Base-by-base conservation (phyloP, 805 yeast species). In the Henningerozyma blattae region DNA sequence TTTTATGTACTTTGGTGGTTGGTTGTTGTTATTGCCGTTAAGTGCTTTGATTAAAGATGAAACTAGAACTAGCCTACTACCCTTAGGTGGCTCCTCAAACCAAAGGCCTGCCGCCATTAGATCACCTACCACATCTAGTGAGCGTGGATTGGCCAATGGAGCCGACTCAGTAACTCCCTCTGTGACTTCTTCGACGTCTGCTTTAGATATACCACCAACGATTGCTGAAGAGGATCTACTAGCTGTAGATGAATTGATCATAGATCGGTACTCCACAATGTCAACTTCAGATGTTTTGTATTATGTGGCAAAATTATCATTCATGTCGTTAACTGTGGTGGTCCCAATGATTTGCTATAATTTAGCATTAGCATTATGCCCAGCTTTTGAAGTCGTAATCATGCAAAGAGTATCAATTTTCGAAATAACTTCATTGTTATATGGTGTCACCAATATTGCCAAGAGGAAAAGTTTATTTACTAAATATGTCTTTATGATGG, bases 381-480 rank as follows among this genome's bases (percentile, higher is more conserved):
- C 59, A 3, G 54, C 52, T 9, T 50, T 54, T 28, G 59, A 54
- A 36, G 47, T 54, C 4, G 44, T 56, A 13, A 43, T 54, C 13
- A 52, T 54, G 22, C 56, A 54, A 40, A 48, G 50, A 35, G 45
- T 48, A 8, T 46, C 59, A 5, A 40, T 47, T 20, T 56, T 55
- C 33, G 61, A 56, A 41, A 56, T 56, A 12, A 44, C 48, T 4
- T 45, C 58, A 10, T 32, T 56, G 32, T 37, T 56, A 25, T 48
- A 52, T 30, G 58, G 56, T 28, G 54, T 55, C 22, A 43, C 51
- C 36, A 50, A 48, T 15, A 33, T 54, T 26, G 38, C 53, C 3
- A 45, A 41, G 26, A 47, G 51, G 22, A 43, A 45, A 32, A 38
- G 45, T 28, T 43, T 52, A 9, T 42, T 50, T 22, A 40, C 52